Conservation (phyloP, 305 asterid genomes). For the Striga hermonthica region DNA sequence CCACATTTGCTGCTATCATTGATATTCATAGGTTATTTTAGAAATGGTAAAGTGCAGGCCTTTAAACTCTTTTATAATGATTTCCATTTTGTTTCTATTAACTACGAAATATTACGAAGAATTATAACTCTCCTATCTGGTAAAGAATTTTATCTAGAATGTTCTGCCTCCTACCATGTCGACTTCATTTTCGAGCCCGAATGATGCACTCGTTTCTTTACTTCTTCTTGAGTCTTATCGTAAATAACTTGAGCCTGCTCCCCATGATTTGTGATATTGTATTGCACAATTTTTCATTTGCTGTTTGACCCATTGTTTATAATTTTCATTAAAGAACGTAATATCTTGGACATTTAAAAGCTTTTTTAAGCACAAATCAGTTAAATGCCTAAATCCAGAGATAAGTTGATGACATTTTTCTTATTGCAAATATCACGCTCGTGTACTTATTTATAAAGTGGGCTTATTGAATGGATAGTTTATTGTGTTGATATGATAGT, state of each 20-base stretch:
- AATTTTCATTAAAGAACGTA: neutral
- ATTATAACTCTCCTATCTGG: no score
- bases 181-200: no score
- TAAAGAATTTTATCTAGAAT: no score
- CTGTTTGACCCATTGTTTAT: neutral
- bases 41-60: neutral
- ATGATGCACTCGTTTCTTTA: no score
- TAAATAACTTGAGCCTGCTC: no score
- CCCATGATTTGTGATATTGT: no score
- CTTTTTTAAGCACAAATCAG: neutral
- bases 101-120: no score
- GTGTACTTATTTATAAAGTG: neutral
- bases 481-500: neutral
- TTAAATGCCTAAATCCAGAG: neutral
- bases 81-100: no score
- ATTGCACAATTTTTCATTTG: no score
- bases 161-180: no score
- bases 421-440: neutral
- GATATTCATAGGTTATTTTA: conserved; percentile 4
- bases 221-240: no score
- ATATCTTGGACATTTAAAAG: neutral
- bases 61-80: no score
- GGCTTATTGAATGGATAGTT: neutral
- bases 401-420: conserved; percentile 1
- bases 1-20: conserved; percentile 8